Conservation (phyloP, 257 asterid genomes). For the Przewalskia tangutica region DNA sequence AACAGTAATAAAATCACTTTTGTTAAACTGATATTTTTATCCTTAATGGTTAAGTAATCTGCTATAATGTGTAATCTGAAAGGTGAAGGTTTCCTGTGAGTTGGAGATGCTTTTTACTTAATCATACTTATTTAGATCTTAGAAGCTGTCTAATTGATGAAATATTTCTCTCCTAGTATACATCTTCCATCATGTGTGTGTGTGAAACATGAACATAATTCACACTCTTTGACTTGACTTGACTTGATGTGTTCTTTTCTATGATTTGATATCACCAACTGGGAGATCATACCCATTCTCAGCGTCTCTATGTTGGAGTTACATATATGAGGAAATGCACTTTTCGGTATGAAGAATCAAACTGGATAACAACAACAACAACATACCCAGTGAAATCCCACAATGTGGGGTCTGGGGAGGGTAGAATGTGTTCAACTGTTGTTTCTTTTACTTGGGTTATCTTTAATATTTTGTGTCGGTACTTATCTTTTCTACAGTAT, state of each 20-base stretch:
- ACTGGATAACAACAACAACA: conserved; percentile 30
- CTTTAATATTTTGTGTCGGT: not conserved
- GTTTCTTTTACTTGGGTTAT: not conserved
- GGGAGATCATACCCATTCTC: conserved; percentile 41
- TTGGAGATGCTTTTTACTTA: not conserved
- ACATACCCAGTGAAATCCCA: no score
- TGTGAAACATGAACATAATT: not conserved
- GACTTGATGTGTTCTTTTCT: not conserved
- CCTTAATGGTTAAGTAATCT: not conserved
- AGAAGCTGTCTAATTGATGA: not conserved
- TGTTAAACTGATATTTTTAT: not conserved
- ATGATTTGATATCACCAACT: conserved; percentile 27
- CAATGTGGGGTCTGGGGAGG: no score
- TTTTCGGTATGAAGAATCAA: conserved; percentile 42
- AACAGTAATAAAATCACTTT: not conserved
- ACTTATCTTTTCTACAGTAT: not conserved
- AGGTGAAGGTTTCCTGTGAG: not conserved
- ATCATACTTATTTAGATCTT: not conserved
- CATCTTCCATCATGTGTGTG: not conserved
- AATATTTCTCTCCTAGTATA: no score
- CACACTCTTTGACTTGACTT: not conserved
- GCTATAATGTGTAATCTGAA: not conserved
- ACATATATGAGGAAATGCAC: conserved; percentile 56
- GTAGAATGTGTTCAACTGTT: not conserved
- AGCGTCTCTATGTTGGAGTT: conserved; percentile 59